These are phyloP conservation scores for Pyrenophora teres DNA, from an alignment of 2,329 filamentous ascomycete species.

Conservation along the genomic window DNA sequence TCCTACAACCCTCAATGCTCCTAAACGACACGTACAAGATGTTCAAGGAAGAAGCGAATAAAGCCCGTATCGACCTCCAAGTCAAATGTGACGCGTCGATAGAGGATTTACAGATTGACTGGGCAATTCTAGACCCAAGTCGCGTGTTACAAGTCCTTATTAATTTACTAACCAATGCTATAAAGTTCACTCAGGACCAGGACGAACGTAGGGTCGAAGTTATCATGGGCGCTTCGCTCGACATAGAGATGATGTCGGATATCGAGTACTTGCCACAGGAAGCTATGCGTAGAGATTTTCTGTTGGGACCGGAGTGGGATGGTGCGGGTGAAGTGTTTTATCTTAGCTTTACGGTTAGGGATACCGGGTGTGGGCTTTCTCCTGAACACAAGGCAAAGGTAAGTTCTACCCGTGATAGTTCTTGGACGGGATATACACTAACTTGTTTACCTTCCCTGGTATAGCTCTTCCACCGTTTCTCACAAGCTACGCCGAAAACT, in stretches of 20 bases:
- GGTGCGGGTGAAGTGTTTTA: constrained; percentile 13
- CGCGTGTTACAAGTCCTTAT: constrained; percentile 33
- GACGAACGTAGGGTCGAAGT: constrained; percentile 9
- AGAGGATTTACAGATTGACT: constrained; percentile 15
- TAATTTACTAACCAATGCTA: constrained; percentile 40
- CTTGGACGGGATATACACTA: no score
- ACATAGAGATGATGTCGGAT: not conserved
- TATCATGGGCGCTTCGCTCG: constrained; percentile 9
- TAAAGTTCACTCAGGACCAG: constrained; percentile 36
- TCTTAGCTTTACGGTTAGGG: constrained; percentile 10
- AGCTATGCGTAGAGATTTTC: constrained; percentile 1
- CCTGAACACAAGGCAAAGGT: constrained; percentile 11
- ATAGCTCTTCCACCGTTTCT: constrained; percentile 31
- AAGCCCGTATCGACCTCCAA: constrained; percentile 14
- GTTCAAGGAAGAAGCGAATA: constrained; percentile 28
- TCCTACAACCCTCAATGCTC: constrained; percentile 18
- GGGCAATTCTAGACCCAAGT: constrained; percentile 19
- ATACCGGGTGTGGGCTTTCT: constrained; percentile 14
- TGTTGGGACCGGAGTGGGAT: constrained; percentile 3
- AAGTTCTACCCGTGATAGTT: no score
- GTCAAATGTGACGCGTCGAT: constrained; percentile 18
- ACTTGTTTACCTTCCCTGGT: no score
- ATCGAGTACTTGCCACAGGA: constrained; percentile 13
- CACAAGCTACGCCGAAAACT: constrained; percentile 31
- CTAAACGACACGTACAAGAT: constrained; percentile 28